Evolutionary conservation across 495 filamentous ascomycete genomes (phyloP).

Genomic region (Talaromyces borbonicus): DNA sequence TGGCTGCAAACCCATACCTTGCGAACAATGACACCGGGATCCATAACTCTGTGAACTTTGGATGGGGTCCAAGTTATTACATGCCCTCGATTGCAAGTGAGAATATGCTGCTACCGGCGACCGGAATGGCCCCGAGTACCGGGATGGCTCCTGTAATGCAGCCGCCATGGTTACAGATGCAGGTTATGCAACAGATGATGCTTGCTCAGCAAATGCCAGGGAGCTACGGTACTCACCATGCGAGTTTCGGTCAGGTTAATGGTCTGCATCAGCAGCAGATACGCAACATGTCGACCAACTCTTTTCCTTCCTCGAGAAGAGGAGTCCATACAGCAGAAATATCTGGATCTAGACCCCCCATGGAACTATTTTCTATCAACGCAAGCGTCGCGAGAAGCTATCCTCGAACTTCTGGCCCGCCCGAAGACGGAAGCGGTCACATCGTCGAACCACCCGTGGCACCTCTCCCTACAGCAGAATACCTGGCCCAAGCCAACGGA

Average conservation of each 20-base stretch:
- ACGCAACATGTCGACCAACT: not conserved
- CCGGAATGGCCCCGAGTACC: too few relatives aligned
- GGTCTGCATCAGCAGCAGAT: constrained; percentile 1
- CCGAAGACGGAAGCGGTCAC: too few relatives aligned
- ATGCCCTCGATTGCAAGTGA: not conserved
- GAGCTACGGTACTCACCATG: constrained; percentile 2
- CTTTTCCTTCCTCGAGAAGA: too few relatives aligned
- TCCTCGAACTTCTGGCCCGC: too few relatives aligned
- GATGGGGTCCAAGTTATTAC: not conserved
- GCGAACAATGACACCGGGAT: not conserved
- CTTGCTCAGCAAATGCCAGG: not conserved
- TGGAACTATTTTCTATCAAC: too few relatives aligned
- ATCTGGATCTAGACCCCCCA: too few relatives aligned
- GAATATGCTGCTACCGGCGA: too few relatives aligned
- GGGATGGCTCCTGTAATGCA: not conserved
- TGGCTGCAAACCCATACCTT: not conserved
- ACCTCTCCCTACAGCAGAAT: constrained; percentile 31
- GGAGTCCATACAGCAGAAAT: too few relatives aligned
- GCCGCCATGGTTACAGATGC: not conserved
- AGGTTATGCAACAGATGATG: not conserved
- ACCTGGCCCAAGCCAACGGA: constrained; percentile 32
- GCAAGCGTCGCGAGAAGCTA: too few relatives aligned
- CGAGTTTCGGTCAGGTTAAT: not conserved
- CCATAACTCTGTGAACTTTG: not conserved
- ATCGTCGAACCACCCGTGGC: constrained; percentile 1